A percentile compares a stretch with the other conserved stretches of the same genome.
phyloP scores from a whole-genome alignment of 805 yeast species.

The Candida caryicola region DNA sequence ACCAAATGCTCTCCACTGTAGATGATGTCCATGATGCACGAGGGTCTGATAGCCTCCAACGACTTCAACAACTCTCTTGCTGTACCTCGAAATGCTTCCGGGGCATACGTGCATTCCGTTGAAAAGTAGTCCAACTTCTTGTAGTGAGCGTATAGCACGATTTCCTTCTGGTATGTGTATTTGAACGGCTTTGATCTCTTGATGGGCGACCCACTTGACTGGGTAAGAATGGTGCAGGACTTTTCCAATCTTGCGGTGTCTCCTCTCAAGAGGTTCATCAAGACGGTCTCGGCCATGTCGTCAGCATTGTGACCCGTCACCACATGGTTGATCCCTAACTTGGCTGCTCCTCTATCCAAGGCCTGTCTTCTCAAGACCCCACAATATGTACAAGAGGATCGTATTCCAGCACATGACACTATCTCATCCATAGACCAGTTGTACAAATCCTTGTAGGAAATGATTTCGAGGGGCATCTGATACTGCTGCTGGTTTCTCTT shows the following conservation, averaged over 20 bases:
- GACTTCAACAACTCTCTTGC: conserved; percentile 91
- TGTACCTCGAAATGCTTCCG: conserved; percentile 97
- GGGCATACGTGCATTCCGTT: conserved; percentile 97
- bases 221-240: conserved; percentile 82
- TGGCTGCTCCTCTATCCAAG: conserved; percentile 90
- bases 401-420: conserved; percentile 88
- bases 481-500: conserved; percentile 88
- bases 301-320: conserved; percentile 99
- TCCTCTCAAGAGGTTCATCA: conserved; percentile 94
- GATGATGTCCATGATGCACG: conserved; percentile 90
- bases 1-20: conserved; percentile 88
- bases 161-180: conserved; percentile 94
- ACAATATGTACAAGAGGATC: conserved; percentile 96
- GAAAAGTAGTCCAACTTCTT: conserved; percentile 92
- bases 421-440: conserved; percentile 99
- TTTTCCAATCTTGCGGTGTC: conserved; percentile 89
- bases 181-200: conserved; percentile 95
- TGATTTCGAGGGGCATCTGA: conserved; percentile 71
- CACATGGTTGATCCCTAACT: conserved; percentile 80
- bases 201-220: conserved; percentile 80
- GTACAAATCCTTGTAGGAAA: conserved; percentile 84
- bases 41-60: conserved; percentile 84
- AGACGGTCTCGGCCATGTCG: conserved; percentile 97
- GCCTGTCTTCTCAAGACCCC: conserved; percentile 98
- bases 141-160: conserved; percentile 95